Evolutionary conservation across 2,329 filamentous ascomycete genomes (phyloP), one percentile per base, ranked within the genome.

Genomic region (Epichloe bromicola): DNA sequence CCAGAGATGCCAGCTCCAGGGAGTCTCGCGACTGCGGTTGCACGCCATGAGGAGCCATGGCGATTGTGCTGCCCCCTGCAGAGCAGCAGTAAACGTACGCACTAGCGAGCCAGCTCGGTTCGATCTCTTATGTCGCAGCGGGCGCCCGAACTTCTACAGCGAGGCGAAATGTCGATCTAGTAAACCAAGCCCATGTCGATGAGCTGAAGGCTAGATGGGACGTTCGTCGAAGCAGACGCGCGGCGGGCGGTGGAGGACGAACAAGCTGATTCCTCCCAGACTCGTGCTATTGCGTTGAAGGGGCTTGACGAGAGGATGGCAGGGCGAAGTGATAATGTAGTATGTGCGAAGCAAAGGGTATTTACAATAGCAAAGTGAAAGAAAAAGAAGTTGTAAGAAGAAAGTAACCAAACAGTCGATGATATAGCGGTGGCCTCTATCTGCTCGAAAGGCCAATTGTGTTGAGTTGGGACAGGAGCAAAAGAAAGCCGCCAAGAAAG

Each of bases 1-100:
- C 93, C 56, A 98, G 82, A 49, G 90, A 96, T 54, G 90, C 93
- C 53, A 98, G 85, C 73, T 98, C 93, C 63, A 98, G 82, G 45
- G 91, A 97, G 75, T 98, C 93, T 71, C 93, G 87, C 55, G 80
- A 67, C 56, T 71, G 68, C 57, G 69, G 65, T 56, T 70, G 70
- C 51, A 71, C 66, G 30, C 38, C 54, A 59, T 68, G 65, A 6
- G 55, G 53, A 61, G 67, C 63, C 74, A 75, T 58, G 66, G 65
- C 53, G 63, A 67, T 69, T 50, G 33, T 5, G 7, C 26, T 23
- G n/a, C 23, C 17, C 43, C 43, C 37, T 23, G 5, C 42, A 38
- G 19, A 26, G 23, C 23, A 26, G 26, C 26, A 26, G 38, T 20
- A 20, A 7, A 4, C 4, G 23, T 17, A 14, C 15, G 15, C 34